These are phyloP conservation scores for Coelastrella sp. DNA, from an alignment of 139 green algal genomes.

Conservation along the genomic window DNA sequence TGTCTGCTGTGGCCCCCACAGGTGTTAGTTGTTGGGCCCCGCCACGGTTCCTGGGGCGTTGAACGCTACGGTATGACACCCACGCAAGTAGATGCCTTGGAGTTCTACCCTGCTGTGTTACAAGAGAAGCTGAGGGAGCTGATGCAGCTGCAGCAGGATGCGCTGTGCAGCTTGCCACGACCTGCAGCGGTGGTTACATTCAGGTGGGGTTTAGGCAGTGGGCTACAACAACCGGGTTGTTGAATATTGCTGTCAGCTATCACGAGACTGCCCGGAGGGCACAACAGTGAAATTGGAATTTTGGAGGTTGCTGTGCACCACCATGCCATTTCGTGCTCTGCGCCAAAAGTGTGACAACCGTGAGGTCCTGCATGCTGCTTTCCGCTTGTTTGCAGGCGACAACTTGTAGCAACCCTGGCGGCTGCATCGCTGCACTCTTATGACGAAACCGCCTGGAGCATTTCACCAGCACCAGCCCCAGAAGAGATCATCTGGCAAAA, in stretches of 20 bases:
- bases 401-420: constrained; percentile 61
- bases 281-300: no score
- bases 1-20: constrained; percentile 11
- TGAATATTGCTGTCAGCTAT: no score
- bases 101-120: constrained; percentile 68
- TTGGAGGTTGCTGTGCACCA: background rate
- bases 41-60: constrained; percentile 67
- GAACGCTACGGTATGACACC: constrained; percentile 71
- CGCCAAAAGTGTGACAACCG: background rate
- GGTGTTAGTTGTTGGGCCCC: constrained; percentile 62
- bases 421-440: constrained; percentile 69
- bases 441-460: constrained; percentile 60
- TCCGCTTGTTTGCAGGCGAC: constrained; percentile 23
- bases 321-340: background rate
- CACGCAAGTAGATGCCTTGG: constrained; percentile 69
- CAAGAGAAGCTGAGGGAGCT: constrained; percentile 56
- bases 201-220: constrained; percentile 26
- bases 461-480: constrained; percentile 30
- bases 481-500: constrained; percentile 67
- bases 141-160: constrained; percentile 41
- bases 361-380: background rate
- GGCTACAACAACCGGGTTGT: background rate
- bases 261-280: no score
- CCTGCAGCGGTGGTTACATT: constrained; percentile 74
- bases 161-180: background rate